Base-by-base conservation (phyloP, 2,329 filamentous ascomycete species). In the Colletotrichum sidae region DNA sequence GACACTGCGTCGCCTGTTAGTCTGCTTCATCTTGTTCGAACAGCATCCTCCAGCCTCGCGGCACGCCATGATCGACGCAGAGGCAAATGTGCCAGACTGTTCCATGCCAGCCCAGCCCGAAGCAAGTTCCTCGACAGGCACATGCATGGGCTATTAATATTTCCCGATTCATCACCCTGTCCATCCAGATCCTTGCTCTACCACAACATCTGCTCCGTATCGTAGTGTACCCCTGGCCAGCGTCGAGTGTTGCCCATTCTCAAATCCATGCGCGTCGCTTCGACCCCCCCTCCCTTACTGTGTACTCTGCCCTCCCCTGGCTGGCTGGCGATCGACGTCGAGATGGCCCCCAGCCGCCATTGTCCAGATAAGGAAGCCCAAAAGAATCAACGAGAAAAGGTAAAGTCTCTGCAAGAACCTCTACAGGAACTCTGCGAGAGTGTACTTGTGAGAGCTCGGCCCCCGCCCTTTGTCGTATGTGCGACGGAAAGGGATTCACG, bases 121-220 rank as follows among this genome's bases (percentile, higher is more conserved):
- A 39, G 55, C 55, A 57, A 42, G 55, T 46, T 59, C 25, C 44
- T 50, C 45, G 35, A 50, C 55, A 57, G 55, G 55, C 45, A 57
- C 25, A 41, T 53, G 58, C 52, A 56, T 57, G 47, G 58, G 52
- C 62, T 65, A 56, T 65, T 56, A 62, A 57, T 65, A 57, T 57
- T 56, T 42, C 58, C 62, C 57, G 57, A 52, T 51, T 46, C 57
- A 42, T 17, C 37, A 50, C 56, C 33, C 44, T n/a, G 8, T 34
- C 13, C 33, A 50, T 34, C 13, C 33, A 50, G 11, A 25, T 33
- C 47, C 47, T n/a, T 33, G 25, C 11, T 11, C 33, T 17, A 25
- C 6, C 47, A 50, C 25, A 5, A 4, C 5, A 5, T 25, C 25
- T 25, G 25, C 25, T 25, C 25, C 25, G 4, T 17, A 17, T 3